phyloP scores from a whole-genome alignment of 345 rosid species.

The Bruguiera sexangula region DNA sequence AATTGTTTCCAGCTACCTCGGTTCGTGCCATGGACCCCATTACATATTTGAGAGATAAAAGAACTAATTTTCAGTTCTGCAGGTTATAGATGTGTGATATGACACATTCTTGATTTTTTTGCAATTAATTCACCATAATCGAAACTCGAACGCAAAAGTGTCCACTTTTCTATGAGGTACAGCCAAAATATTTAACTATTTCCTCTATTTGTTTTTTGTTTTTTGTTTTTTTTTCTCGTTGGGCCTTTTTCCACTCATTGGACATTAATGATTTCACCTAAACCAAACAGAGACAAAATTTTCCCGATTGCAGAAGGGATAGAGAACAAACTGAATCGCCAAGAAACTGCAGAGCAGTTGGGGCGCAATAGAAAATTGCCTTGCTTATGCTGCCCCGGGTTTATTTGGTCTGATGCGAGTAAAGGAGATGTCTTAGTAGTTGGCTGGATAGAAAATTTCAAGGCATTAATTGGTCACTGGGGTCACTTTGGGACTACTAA shows the following conservation, averaged over 20 bases:
- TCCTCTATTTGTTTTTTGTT: too few species aligned
- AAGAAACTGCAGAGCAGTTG: neutral
- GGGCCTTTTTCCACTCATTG: too few species aligned
- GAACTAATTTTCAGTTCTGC: neutral
- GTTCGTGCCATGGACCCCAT: constrained; percentile 7
- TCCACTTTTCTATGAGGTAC: too few species aligned
- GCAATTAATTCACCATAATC: too few species aligned
- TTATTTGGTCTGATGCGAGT: neutral
- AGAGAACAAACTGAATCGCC: neutral
- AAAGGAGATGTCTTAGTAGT: constrained; percentile 2
- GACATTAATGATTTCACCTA: too few species aligned
- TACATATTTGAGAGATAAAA: neutral
- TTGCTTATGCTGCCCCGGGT: neutral
- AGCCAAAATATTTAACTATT: too few species aligned
- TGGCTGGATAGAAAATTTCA: neutral
- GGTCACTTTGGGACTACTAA: constrained; percentile 21
- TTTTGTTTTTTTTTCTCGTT: too few species aligned
- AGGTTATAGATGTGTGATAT: neutral
- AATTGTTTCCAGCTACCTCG: neutral
- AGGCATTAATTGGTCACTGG: constrained; percentile 1
- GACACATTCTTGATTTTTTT: neutral
- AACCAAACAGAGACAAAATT: too few species aligned
- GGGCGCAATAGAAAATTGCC: neutral
- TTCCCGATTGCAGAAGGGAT: too few species aligned
- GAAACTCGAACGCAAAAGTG: too few species aligned